Evolutionary conservation across 345 rosid genomes (phyloP).

Genomic region (Anastatica hierochuntica): DNA sequence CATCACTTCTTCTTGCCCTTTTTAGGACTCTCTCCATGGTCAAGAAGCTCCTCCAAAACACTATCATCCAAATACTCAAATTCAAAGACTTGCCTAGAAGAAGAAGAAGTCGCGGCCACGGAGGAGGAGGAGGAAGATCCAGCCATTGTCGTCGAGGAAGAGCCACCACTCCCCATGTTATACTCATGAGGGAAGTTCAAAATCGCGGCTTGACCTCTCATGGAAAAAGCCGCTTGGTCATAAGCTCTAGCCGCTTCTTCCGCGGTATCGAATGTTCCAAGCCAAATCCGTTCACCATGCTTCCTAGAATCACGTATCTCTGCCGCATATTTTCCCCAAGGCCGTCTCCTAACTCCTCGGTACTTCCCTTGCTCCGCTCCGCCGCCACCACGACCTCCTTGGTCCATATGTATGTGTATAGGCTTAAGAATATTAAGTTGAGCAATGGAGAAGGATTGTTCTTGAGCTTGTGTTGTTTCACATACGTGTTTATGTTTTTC

Average conservation of each 20-base stretch:
- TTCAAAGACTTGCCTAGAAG: conserved; percentile 57
- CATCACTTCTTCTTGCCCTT: conserved; percentile 19
- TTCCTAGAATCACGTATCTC: conserved; percentile 76
- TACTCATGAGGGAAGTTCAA: conserved; percentile 74
- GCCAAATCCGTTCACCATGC: conserved; percentile 81
- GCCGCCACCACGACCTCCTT: conserved; percentile 20
- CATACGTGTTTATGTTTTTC: conserved; percentile 1
- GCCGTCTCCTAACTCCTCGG: conserved; percentile 74
- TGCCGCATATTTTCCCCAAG: conserved; percentile 91
- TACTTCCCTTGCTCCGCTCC: conserved; percentile 30
- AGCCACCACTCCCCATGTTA: conserved; percentile 28
- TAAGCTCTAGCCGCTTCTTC: conserved; percentile 92
- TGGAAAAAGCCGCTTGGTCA: conserved; percentile 69
- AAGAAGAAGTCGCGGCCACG: conserved; percentile 19
- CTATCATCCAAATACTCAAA: too few species aligned
- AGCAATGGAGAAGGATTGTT: conserved; percentile 3
- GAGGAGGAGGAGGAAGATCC: conserved; percentile 22
- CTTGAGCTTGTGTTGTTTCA: neutral
- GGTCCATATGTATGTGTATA: conserved; percentile 12
- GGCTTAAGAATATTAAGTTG: neutral
- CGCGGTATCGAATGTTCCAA: too few species aligned
- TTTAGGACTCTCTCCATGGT: conserved; percentile 38
- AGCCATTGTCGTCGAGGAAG: conserved; percentile 1
- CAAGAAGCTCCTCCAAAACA: conserved; percentile 76
- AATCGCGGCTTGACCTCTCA: conserved; percentile 76